Conservation (phyloP, 1,139 yeast species). For the Yamadazyma epiphylla region DNA sequence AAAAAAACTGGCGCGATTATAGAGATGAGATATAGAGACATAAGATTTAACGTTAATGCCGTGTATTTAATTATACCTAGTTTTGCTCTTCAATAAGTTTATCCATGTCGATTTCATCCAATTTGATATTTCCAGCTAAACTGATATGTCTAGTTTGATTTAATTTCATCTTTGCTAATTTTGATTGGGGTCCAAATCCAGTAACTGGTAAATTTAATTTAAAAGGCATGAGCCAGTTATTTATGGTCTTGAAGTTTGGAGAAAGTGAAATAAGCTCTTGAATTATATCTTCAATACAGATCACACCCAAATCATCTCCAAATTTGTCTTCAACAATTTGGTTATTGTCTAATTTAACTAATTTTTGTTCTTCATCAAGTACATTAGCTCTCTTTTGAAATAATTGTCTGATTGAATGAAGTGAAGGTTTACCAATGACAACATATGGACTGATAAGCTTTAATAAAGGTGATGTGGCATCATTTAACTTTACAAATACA, state of each 20-base stretch:
- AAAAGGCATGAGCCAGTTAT: constrained; percentile 67
- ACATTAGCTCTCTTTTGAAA: constrained; percentile 74
- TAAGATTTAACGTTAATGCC: not conserved
- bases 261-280: constrained; percentile 65
- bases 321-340: constrained; percentile 68
- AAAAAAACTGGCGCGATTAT: no score
- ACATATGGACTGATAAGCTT: constrained; percentile 69
- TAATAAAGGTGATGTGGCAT: constrained; percentile 54
- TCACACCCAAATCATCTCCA: constrained; percentile 61
- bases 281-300: constrained; percentile 76
- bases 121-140: constrained; percentile 60
- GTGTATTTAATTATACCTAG: no score
- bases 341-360: constrained; percentile 61
- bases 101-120: constrained; percentile 69
- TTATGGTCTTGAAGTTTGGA: constrained; percentile 56
- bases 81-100: constrained; percentile 60
- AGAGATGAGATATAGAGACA: constrained; percentile 1
- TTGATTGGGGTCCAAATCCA: constrained; percentile 67
- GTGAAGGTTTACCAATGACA: constrained; percentile 69
- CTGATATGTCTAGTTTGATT: constrained; percentile 47
- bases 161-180: constrained; percentile 47
- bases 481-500: constrained; percentile 62
- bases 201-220: constrained; percentile 62
- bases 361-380: constrained; percentile 26
- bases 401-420: constrained; percentile 64